phyloP scores from a whole-genome alignment of 331 rosid species.

The Saraca asoca region DNA sequence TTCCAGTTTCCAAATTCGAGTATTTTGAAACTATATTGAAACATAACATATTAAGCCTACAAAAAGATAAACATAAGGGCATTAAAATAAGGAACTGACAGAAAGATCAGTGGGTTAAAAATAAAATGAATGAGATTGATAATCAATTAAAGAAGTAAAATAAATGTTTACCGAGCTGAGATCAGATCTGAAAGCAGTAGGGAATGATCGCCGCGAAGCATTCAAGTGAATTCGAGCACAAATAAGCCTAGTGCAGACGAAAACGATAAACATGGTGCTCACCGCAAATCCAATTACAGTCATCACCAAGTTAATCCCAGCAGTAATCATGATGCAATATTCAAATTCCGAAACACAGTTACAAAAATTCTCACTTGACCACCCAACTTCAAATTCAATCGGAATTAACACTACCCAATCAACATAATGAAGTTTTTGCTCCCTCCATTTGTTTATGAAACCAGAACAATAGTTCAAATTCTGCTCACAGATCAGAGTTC shows the following conservation, averaged over 20 bases:
- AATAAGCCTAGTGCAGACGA: slow-evolving; percentile 78
- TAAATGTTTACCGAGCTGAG: slow-evolving; percentile 57
- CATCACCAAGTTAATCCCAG: slow-evolving; percentile 91
- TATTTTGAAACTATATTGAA: neutral
- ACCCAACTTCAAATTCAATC: slow-evolving; percentile 23
- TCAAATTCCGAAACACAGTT: neutral
- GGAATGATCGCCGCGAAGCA: slow-evolving; percentile 78
- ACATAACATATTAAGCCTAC: neutral
- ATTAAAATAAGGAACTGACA: neutral
- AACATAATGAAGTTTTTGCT: neutral
- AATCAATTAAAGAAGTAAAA: neutral
- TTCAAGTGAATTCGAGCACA: slow-evolving; percentile 88
- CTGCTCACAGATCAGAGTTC: neutral
- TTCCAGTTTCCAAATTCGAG: neutral
- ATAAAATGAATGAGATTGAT: neutral
- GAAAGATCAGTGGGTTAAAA: too few relatives aligned
- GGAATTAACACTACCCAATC: neutral
- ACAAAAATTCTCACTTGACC: slow-evolving; percentile 7
- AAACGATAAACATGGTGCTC: slow-evolving; percentile 90
- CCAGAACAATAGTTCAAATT: neutral
- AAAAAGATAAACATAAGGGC: too few relatives aligned
- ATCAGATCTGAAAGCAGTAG: slow-evolving; percentile 76
- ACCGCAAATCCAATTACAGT: slow-evolving; percentile 90
- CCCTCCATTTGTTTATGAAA: neutral
- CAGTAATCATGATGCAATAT: slow-evolving; percentile 56